Evolutionary conservation across 345 rosid species (phyloP).

Genomic region (Moringa oleifera): DNA sequence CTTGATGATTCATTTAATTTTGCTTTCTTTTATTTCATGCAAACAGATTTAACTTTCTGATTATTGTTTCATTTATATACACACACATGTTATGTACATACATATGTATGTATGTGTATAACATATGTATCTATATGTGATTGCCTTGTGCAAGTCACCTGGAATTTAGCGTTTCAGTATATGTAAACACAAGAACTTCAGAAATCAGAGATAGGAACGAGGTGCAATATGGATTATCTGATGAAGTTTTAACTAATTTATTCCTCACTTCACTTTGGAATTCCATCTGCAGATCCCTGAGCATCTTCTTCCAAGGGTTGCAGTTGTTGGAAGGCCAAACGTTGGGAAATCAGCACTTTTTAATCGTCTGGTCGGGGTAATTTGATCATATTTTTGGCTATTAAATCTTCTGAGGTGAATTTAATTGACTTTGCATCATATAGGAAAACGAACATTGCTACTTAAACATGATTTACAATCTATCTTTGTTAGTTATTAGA

Average conservation of each 20-base stretch:
- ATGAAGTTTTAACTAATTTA: too few species aligned
- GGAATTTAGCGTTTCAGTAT: too few species aligned
- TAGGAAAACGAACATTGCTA: not conserved
- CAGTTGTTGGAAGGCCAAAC: conserved; percentile 94
- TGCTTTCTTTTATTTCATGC: too few species aligned
- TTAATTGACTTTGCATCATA: not conserved
- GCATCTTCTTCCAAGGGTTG: conserved; percentile 73
- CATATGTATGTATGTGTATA: too few species aligned
- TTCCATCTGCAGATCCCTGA: conserved; percentile 72
- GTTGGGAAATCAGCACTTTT: conserved; percentile 96
- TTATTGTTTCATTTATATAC: too few species aligned
- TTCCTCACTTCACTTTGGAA: conserved; percentile 6
- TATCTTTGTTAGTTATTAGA: not conserved
- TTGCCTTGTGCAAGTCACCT: too few species aligned
- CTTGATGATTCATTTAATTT: not conserved
- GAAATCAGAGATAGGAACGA: not conserved
- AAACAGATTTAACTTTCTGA: too few species aligned
- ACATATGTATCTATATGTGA: too few species aligned
- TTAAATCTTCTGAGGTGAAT: conserved; percentile 1
- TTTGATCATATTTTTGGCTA: not conserved
- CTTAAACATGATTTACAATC: not conserved
- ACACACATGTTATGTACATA: too few species aligned
- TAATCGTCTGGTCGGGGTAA: conserved; percentile 94
- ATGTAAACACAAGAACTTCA: not conserved
- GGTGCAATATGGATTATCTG: not conserved